Base-by-base conservation (phyloP, 1,139 yeast species). In the Meyerozyma guilliermondii region DNA sequence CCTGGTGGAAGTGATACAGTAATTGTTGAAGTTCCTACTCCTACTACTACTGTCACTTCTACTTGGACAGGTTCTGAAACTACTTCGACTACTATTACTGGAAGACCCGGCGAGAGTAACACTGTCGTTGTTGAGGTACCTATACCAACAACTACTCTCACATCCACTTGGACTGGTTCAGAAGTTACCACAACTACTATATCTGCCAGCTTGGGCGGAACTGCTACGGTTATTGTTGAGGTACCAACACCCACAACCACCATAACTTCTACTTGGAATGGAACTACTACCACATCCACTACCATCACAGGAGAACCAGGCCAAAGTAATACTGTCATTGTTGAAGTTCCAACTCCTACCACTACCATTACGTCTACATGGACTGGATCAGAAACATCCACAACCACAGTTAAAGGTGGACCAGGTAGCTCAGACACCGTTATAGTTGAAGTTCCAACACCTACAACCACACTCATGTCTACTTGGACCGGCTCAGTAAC, bases 1-100 rank as follows among this genome's bases (percentile, higher is more conserved):
- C 38, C 35, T 9, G 51, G 46, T 16, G 45, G 46, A 5, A 51
- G 55, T 3, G 50, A 38, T 11, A 52, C 61, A 1, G 53, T 49
- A 7, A 33, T 43, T 7, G 42, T 43, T n/a, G 40, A 39, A 9
- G 36, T 38, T 8, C 49, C 47, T 26, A 22, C 14, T 16, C 51
- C 55, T 3, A 47, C 53, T 2, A 34, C 27, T 8, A 49, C 52
- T 2, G 24, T 39, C 5, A 44, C 48, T 11, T 40, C 45, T 7
- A 35, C 41, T 8, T 38, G 44, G 46, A 33, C 41, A 7, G 43
- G 46, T n/a, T 37, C 46, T 4, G 14, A 18, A 10, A 39, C 44
- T 13, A 35, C 46, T 10, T 43, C 50, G 10, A 30, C 30, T 20
- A 43, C 50, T 7, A 11, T 40, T 5, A 35, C 46, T 23, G 44